Percentiles rank a stretch among this genome's conserved stretches.
Evolutionary conservation across 768 basidiomycete species (phyloP).

Genomic region (Cystobasidium onofrii): DNA sequence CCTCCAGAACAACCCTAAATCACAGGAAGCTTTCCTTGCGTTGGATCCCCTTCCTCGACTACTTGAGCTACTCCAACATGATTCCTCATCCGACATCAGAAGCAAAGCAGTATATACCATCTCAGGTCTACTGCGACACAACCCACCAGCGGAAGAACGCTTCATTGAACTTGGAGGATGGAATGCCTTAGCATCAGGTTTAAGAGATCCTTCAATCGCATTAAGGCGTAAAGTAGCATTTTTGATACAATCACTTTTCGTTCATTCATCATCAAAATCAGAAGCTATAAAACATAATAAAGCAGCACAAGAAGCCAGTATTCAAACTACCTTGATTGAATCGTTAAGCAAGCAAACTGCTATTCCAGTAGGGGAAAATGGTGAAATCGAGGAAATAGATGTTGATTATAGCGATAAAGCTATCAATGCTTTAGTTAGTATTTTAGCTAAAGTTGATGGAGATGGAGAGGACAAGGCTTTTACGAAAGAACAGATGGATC

Average conservation of each 20-base stretch:
- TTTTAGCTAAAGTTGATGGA: background rate
- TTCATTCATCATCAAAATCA: constrained; percentile 51
- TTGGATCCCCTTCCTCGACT: constrained; percentile 60
- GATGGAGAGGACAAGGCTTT: background rate
- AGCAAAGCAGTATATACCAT: constrained; percentile 67
- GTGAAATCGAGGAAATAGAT: constrained; percentile 35
- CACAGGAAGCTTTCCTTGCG: constrained; percentile 57
- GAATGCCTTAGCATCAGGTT: constrained; percentile 51
- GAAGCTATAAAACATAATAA: background rate
- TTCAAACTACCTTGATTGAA: constrained; percentile 31
- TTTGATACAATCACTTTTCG: constrained; percentile 58
- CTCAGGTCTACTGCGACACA: constrained; percentile 71
- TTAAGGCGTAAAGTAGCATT: constrained; percentile 73
- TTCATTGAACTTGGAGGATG: constrained; percentile 59
- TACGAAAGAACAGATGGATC: constrained; percentile 21
- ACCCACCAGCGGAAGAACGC: constrained; percentile 56
- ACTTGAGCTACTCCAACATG: constrained; percentile 56
- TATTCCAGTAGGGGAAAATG: constrained; percentile 34
- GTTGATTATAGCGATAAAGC: constrained; percentile 39
- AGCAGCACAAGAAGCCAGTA: constrained; percentile 18
- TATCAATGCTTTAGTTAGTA: constrained; percentile 35
- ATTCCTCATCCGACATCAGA: constrained; percentile 42
- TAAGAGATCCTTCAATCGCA: constrained; percentile 63
- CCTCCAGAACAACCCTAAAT: constrained; percentile 71
- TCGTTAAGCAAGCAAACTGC: constrained; percentile 28